phyloP scores from a whole-genome alignment of 2,329 filamentous ascomycete genomes.

The Cadophora sp. region DNA sequence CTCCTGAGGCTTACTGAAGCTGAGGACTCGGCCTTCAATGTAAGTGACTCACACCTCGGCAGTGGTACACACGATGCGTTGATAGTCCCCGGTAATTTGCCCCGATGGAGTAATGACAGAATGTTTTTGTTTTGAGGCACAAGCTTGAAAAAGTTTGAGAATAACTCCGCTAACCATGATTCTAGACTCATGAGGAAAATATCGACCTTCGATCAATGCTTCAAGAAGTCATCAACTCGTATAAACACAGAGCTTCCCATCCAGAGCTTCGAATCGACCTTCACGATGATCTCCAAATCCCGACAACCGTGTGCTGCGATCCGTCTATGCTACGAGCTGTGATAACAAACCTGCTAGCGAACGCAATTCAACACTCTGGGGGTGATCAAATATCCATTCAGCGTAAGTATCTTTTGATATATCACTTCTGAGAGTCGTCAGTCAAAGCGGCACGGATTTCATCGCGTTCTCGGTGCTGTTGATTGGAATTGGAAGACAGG shows the following conservation, averaged over 20 bases:
- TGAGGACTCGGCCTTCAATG: constrained; percentile 58
- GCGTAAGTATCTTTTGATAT: constrained; percentile 1
- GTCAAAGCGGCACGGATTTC: no score
- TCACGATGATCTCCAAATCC: constrained; percentile 26
- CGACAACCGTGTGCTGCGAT: constrained; percentile 32
- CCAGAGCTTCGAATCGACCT: constrained; percentile 28
- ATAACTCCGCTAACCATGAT: background rate
- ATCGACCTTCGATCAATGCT: constrained; percentile 29
- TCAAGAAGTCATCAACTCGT: constrained; percentile 27
- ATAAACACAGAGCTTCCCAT: constrained; percentile 20
- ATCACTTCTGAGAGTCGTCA: background rate
- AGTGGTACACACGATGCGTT: no score
- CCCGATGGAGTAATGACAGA: no score
- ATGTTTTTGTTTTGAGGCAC: no score
- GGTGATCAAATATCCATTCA: constrained; percentile 27
- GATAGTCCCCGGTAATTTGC: no score
- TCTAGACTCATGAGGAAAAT: constrained; percentile 31
- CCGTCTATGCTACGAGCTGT: constrained; percentile 32
- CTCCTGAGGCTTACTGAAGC: constrained; percentile 85
- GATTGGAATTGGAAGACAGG: background rate
- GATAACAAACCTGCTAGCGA: constrained; percentile 34
- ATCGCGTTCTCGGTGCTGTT: background rate
- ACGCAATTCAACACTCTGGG: constrained; percentile 34
- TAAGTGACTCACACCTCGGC: background rate
- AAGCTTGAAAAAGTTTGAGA: background rate